A percentile compares a stretch with the other conserved stretches of the same genome.
Conservation (phyloP, 2,329 filamentous ascomycete species). For the Aureobasidium sp. region DNA sequence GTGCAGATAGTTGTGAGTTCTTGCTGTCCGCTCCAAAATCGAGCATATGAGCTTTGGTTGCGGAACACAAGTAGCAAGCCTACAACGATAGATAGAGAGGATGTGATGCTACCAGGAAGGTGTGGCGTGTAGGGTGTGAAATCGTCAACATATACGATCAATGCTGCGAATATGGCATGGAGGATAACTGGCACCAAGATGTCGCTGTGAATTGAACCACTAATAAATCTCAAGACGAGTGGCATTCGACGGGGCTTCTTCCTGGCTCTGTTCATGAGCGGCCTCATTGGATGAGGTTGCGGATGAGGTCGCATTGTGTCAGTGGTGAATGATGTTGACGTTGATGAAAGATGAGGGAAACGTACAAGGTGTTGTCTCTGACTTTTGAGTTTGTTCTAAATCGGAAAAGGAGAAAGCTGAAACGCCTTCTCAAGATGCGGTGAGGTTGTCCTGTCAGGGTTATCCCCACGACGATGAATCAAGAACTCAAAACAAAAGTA, state of each 20-base stretch:
- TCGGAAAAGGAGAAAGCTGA: constrained; percentile 1
- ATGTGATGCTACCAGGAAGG: constrained; percentile 55
- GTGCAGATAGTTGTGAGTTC: constrained; percentile 52
- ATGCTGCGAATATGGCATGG: constrained; percentile 52
- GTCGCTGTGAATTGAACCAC: constrained; percentile 55
- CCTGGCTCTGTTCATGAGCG: constrained; percentile 7
- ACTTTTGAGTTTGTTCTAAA: neutral
- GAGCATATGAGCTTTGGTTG: constrained; percentile 57
- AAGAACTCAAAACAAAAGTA: neutral
- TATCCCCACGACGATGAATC: neutral
- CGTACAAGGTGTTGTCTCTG: neutral
- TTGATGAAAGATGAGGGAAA: neutral
- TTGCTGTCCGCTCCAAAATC: constrained; percentile 49
- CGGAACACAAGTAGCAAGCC: constrained; percentile 62
- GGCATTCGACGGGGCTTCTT: constrained; percentile 50
- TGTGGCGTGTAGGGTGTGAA: constrained; percentile 35
- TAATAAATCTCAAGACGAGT: constrained; percentile 57
- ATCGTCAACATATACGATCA: constrained; percentile 53
- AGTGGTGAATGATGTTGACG: neutral
- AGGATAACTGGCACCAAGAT: constrained; percentile 51
- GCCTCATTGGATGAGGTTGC: neutral
- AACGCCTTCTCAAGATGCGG: neutral
- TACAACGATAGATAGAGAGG: constrained; percentile 58
- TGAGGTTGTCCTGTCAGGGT: neutral
- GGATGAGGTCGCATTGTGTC: constrained; percentile 7